A percentile compares a stretch with the other conserved stretches of the same genome.
These are phyloP conservation scores for Trichophyton schoenleinii DNA, from an alignment of 2,329 filamentous ascomycete genomes.

Conservation along the genomic window DNA sequence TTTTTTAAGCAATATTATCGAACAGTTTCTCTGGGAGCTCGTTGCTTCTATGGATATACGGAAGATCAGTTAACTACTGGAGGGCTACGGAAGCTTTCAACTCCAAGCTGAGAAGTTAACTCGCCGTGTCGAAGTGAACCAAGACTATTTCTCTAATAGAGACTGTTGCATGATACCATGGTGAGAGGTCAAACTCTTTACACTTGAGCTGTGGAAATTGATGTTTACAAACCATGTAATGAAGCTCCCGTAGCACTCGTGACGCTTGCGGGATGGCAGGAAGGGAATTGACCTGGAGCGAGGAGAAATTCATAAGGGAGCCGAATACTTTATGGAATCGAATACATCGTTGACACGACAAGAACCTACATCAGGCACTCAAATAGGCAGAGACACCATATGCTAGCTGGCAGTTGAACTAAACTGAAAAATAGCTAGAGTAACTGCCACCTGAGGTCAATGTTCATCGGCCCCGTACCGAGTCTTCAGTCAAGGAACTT, in stretches of 20 bases:
- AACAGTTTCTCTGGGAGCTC: no score
- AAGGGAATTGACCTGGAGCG: neutral
- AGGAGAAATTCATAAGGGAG: conserved; percentile 3
- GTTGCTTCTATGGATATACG: no score
- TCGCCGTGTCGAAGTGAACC: no score
- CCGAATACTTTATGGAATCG: neutral
- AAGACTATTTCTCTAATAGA: no score
- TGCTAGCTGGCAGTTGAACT: neutral
- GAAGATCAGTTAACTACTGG: no score
- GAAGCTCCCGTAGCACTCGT: conserved; percentile 1
- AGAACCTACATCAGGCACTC: neutral
- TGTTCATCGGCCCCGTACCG: neutral
- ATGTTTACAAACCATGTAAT: no score
- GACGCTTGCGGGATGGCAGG: conserved; percentile 3
- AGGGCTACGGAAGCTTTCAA: no score
- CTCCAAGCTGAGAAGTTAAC: no score
- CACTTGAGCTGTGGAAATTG: no score
- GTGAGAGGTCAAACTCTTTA: no score
- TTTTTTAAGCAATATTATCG: no score
- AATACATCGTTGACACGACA: neutral
- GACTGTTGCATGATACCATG: no score
- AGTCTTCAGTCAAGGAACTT: neutral
- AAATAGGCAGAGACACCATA: neutral
- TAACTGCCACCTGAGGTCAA: neutral
- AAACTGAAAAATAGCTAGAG: neutral